Conservation (phyloP, 2,329 filamentous ascomycete genomes). For the Trichoderma polysporum region DNA sequence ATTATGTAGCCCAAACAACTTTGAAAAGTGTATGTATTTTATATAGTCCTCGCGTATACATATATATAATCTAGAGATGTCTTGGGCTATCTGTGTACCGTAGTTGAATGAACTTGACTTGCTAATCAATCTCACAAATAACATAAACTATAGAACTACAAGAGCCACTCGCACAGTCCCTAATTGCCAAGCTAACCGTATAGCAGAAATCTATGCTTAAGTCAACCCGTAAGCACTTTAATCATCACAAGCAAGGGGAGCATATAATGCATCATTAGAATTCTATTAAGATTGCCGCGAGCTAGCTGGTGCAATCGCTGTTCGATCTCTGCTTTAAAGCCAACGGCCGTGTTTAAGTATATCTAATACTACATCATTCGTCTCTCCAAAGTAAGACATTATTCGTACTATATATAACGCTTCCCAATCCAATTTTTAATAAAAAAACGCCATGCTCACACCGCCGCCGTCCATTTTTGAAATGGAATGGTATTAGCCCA, state of each 20-base stretch:
- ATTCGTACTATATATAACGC: background rate
- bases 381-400: constrained; percentile 5
- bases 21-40: background rate
- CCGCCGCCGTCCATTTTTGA: background rate
- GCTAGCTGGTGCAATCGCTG: background rate
- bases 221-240: background rate
- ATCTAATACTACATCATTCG: background rate
- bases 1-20: too few relatives aligned
- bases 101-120: too few relatives aligned
- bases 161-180: too few relatives aligned
- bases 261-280: background rate
- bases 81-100: too few relatives aligned
- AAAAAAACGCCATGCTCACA: constrained; percentile 13
- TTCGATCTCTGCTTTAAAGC: background rate
- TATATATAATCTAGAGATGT: too few relatives aligned
- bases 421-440: constrained; percentile 1
- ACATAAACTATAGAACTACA: too few relatives aligned
- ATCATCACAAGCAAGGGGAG: background rate
- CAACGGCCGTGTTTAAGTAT: background rate
- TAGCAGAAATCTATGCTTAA: background rate
- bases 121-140: too few relatives aligned
- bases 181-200: too few relatives aligned
- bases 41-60: too few relatives aligned
- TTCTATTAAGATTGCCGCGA: background rate
- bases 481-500: constrained; percentile 10